Percentiles rank a stretch among this genome's conserved stretches.
These are phyloP conservation scores for Fragilaria radians DNA, from an alignment of 108 stramenopile genomes.

Conservation along the genomic window DNA sequence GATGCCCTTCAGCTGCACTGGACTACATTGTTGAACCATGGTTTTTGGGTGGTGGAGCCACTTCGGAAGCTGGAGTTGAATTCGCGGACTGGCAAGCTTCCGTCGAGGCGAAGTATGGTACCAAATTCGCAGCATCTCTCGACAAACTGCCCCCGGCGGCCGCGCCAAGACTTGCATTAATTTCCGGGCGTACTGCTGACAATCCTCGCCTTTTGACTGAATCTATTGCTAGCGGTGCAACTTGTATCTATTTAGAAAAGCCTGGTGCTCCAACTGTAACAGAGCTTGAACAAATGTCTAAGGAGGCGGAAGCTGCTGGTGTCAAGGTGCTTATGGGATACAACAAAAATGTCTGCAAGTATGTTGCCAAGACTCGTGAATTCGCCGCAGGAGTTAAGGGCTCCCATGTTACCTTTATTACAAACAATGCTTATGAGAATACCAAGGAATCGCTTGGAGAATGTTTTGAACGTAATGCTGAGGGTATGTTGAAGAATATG, in stretches of 20 bases:
- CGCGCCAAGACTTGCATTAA: conserved; percentile 70
- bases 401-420: conserved; percentile 81
- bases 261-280: conserved; percentile 87
- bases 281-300: conserved; percentile 65
- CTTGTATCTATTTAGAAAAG: conserved; percentile 85
- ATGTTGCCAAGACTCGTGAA: conserved; percentile 82
- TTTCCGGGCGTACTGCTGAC: conserved; percentile 85
- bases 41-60: conserved; percentile 77
- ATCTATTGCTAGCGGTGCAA: conserved; percentile 60
- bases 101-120: conserved; percentile 45
- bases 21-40: conserved; percentile 82
- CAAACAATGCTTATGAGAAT: conserved; percentile 89
- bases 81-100: conserved; percentile 60
- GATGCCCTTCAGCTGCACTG: conserved; percentile 75
- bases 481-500: conserved; percentile 95
- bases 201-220: conserved; percentile 82
- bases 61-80: conserved; percentile 60
- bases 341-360: conserved; percentile 93
- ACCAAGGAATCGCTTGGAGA: conserved; percentile 83
- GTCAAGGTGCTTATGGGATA: conserved; percentile 88
- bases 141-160: conserved; percentile 59
- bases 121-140: conserved; percentile 46
- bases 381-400: conserved; percentile 63
- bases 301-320: conserved; percentile 61
- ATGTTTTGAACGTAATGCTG: conserved; percentile 90